Evolutionary conservation across 2,329 filamentous ascomycete genomes (phyloP).

Genomic region (Diaporthe velutina): DNA sequence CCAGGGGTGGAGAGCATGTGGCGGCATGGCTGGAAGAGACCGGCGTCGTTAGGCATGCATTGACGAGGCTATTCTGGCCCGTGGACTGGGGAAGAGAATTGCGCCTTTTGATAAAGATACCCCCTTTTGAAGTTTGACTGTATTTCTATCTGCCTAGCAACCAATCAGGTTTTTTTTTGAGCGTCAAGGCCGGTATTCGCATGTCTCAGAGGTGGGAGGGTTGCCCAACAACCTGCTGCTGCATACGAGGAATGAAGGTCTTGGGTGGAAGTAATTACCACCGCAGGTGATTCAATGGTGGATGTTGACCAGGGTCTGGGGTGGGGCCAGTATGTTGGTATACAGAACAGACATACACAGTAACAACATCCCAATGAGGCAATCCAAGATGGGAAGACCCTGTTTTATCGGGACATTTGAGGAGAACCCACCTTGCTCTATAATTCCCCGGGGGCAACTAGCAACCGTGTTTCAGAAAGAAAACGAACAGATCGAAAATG

Average conservation of each 20-base stretch:
- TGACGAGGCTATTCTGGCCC: conserved; percentile 3
- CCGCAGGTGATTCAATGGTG: background rate
- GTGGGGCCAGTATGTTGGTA: background rate
- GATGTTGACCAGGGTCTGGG: background rate
- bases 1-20: background rate
- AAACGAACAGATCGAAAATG: background rate
- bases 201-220: background rate
- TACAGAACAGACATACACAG: background rate
- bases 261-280: conserved; percentile 2
- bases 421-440: background rate
- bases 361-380: background rate
- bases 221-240: background rate
- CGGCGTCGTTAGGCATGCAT: conserved; percentile 9
- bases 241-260: conserved; percentile 9
- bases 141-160: conserved; percentile 11
- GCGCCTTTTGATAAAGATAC: conserved; percentile 31
- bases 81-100: background rate
- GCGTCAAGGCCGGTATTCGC: background rate
- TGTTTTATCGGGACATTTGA: background rate
- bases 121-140: conserved; percentile 3
- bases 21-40: conserved; percentile 11
- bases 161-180: background rate
- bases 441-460: background rate
- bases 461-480: conserved; percentile 11
- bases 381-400: background rate